These are phyloP conservation scores for Incumbomyces delicatus DNA, from an alignment of 2,329 filamentous ascomycete genomes.

Conservation along the genomic window DNA sequence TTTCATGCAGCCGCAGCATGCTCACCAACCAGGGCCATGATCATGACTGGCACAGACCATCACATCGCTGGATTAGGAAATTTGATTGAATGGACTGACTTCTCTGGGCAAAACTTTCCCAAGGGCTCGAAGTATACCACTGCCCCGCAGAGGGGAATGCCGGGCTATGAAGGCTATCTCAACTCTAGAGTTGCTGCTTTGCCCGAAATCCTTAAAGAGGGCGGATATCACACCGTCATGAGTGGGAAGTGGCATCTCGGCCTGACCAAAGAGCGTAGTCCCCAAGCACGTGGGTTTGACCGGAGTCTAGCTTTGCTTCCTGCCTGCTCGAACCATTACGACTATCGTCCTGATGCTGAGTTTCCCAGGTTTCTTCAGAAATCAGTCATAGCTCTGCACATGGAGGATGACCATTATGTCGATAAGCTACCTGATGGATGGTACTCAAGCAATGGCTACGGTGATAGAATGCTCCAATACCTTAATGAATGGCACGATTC, in stretches of 20 bases:
- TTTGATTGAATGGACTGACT: slow-evolving; percentile 45
- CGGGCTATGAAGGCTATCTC: slow-evolving; percentile 55
- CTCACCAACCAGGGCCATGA: slow-evolving; percentile 56
- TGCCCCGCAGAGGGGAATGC: slow-evolving; percentile 47
- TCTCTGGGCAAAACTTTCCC: slow-evolving; percentile 44
- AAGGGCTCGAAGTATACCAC: slow-evolving; percentile 43
- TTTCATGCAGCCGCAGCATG: slow-evolving; percentile 58
- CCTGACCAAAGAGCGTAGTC: slow-evolving; percentile 47
- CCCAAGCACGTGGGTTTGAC: slow-evolving; percentile 49
- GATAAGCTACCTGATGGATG: slow-evolving; percentile 41
- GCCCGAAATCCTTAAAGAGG: slow-evolving; percentile 49
- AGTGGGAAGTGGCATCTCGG: slow-evolving; percentile 56
- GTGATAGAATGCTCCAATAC: slow-evolving; percentile 44
- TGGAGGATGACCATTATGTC: slow-evolving; percentile 36
- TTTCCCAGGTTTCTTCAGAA: slow-evolving; percentile 33
- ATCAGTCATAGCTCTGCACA: slow-evolving; percentile 35
- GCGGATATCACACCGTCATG: slow-evolving; percentile 52
- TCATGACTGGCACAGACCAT: slow-evolving; percentile 49
- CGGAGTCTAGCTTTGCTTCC: slow-evolving; percentile 51
- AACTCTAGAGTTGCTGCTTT: slow-evolving; percentile 51
- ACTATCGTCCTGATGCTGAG: slow-evolving; percentile 37
- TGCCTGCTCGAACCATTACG: slow-evolving; percentile 51
- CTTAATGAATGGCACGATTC: slow-evolving; percentile 40
- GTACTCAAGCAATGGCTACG: slow-evolving; percentile 47
- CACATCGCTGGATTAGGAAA: slow-evolving; percentile 45